Evolutionary conservation across 108 stramenopile genomes (phyloP), one percentile per base, ranked within the genome.

Genomic region (Nitzschia sp.): DNA sequence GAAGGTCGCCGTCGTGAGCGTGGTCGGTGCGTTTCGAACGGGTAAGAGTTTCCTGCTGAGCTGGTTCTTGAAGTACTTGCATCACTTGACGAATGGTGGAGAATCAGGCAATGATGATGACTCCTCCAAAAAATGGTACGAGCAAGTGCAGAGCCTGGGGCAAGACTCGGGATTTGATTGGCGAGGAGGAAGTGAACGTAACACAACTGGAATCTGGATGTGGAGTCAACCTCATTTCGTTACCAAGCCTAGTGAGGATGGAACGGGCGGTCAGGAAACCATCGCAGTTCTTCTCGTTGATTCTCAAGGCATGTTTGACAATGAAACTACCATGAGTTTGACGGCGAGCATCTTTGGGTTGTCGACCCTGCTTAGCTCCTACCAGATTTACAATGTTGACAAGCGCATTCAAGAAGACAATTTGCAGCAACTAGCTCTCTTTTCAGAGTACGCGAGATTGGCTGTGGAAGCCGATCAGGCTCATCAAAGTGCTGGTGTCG

Each of bases 291-390:
- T 98, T 4, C 55, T 99, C 56, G 94, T 99, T 47, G 99, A 99
- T 83, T 98, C 99, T 15, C 99, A 99, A 82, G 99, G 99, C 36
- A 97, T 99, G 96, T 99, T 99, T 76, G 99, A 99, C 77, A 92
- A 97, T 73, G 97, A 98, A 64, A 98, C 97, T 1, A 96, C 94
- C 41, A 96, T 97, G 95, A 78, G 85, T 23, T 81, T 99, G 72
- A 99, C 99, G 25, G 90, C 97, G 4, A 85, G 88, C 21, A 98
- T 99, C 64, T 99, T 99, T 70, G 99, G 98, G 26, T 70, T 99
- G 25, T 83, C 82, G 45, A 98, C 98, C 0, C 79, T 99, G 57
- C 69, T 98, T 61, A 90, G 88, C 55, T 85, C 88, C 67, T 89
- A 90, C 66, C 95, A 95, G 73, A 97, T 99, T 78, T 99, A 99